Conservation (phyloP, 1,284 basidiomycete species). For the Pseudozyma hubeiensis region DNA sequence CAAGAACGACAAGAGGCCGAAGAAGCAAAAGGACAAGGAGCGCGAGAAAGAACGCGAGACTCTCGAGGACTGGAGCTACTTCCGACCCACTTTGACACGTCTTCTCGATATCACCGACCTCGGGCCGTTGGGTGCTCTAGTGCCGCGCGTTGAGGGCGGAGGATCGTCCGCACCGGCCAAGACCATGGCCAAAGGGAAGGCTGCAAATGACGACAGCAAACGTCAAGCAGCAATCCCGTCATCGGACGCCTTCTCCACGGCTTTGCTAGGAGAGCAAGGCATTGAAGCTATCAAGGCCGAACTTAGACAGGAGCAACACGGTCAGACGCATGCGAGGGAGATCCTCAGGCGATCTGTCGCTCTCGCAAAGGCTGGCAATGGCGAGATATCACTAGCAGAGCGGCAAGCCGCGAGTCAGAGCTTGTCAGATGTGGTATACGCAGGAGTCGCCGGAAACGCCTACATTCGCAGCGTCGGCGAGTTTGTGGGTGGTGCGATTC, state of each 20-base stretch:
- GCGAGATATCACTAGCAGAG: constrained; percentile 26
- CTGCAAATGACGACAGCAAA: constrained; percentile 1
- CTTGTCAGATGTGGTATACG: constrained; percentile 53
- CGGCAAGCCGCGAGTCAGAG: constrained; percentile 33
- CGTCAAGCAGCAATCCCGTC: not conserved
- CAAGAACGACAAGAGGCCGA: constrained; percentile 51
- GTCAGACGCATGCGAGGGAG: constrained; percentile 7
- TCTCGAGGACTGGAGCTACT: constrained; percentile 61
- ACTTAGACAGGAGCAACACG: constrained; percentile 13
- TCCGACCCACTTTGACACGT: constrained; percentile 50
- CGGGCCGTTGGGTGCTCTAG: constrained; percentile 29
- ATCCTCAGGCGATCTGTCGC: constrained; percentile 16
- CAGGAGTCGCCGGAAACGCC: constrained; percentile 43
- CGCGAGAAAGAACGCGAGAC: constrained; percentile 58
- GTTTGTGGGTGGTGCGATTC: constrained; percentile 53
- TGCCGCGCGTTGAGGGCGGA: constrained; percentile 4
- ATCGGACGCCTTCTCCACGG: constrained; percentile 7
- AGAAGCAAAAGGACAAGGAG: constrained; percentile 56
- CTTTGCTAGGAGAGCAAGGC: constrained; percentile 17
- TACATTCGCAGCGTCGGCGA: constrained; percentile 55
- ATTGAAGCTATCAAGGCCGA: constrained; percentile 21
- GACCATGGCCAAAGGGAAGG: constrained; percentile 2
- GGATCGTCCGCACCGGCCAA: not conserved
- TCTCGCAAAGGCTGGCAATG: constrained; percentile 13
- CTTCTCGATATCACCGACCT: constrained; percentile 52